phyloP scores from a whole-genome alignment of 768 basidiomycete genomes.

The Pilatotrama ljubarskyi region DNA sequence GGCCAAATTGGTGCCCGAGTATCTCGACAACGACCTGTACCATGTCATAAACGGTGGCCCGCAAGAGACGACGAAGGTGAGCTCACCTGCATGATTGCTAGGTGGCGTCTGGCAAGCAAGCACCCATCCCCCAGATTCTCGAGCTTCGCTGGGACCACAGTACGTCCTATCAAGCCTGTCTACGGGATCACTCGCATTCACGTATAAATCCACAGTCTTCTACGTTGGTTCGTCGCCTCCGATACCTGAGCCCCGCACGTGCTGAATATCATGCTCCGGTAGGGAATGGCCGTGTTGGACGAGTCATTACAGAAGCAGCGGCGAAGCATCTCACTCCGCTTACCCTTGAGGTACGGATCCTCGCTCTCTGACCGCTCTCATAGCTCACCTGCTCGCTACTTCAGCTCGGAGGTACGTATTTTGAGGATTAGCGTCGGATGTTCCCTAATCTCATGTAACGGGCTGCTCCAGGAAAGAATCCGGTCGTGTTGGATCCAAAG shows the following conservation, averaged over 20 bases:
- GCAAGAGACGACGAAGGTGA: slow-evolving; percentile 59
- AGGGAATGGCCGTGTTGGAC: slow-evolving; percentile 51
- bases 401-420: slow-evolving; percentile 49
- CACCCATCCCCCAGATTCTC: slow-evolving; percentile 52
- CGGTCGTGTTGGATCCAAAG: slow-evolving; percentile 60
- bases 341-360: slow-evolving; percentile 47
- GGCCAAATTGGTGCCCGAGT: slow-evolving; percentile 69
- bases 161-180: too few relatives aligned
- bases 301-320: slow-evolving; percentile 69
- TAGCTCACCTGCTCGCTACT: slow-evolving; percentile 35
- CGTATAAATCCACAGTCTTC: neutral
- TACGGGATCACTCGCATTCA: neutral
- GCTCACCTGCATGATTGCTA: neutral
- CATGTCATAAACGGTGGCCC: slow-evolving; percentile 69
- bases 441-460: neutral
- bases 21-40: slow-evolving; percentile 68
- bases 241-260: fast-evolving
- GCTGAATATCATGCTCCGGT: neutral
- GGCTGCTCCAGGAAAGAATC: slow-evolving; percentile 54
- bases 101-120: neutral
- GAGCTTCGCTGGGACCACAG: slow-evolving; percentile 70
- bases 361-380: slow-evolving; percentile 53
- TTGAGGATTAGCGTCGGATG: too few relatives aligned
- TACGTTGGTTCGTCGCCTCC: slow-evolving; percentile 8
- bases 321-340: slow-evolving; percentile 79